Percentiles rank a stretch among this genome's conserved stretches.
These are phyloP conservation scores for Aspergillus uvarum DNA, from an alignment of 2,329 filamentous ascomycete species.

Conservation along the genomic window DNA sequence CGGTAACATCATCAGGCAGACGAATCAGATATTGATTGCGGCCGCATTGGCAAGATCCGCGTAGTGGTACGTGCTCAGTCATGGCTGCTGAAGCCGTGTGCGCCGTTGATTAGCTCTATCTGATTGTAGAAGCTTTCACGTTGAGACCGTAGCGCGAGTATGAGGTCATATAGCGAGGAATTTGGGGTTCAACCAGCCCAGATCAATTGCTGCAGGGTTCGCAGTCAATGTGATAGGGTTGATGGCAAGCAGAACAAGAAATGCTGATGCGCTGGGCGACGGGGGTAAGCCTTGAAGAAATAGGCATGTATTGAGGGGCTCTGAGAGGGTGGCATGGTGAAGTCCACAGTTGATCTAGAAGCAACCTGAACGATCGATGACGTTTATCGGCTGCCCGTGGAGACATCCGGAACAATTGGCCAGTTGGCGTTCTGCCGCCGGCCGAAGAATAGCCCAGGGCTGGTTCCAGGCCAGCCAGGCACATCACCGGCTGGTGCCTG, in stretches of 20 bases:
- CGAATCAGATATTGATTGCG: constrained; percentile 77
- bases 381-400: neutral
- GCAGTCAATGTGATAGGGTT: neutral
- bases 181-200: neutral
- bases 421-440: neutral
- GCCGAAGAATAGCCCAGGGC: neutral
- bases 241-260: neutral
- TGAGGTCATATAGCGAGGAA: constrained; percentile 10
- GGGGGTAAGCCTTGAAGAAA: neutral
- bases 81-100: constrained; percentile 7
- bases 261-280: neutral
- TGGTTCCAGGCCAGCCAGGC: neutral
- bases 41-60: constrained; percentile 80
- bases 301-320: neutral
- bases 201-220: neutral
- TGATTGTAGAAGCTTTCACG: neutral
- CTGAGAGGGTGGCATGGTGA: neutral
- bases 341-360: constrained; percentile 4
- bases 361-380: constrained; percentile 7
- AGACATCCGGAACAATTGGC: neutral
- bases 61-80: constrained; percentile 53
- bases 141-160: constrained; percentile 3
- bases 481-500: neutral
- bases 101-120: neutral
- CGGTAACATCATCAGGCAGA: constrained; percentile 59